These are phyloP conservation scores for Monilinia polystroma DNA, from an alignment of 2,329 filamentous ascomycete genomes.

Conservation along the genomic window DNA sequence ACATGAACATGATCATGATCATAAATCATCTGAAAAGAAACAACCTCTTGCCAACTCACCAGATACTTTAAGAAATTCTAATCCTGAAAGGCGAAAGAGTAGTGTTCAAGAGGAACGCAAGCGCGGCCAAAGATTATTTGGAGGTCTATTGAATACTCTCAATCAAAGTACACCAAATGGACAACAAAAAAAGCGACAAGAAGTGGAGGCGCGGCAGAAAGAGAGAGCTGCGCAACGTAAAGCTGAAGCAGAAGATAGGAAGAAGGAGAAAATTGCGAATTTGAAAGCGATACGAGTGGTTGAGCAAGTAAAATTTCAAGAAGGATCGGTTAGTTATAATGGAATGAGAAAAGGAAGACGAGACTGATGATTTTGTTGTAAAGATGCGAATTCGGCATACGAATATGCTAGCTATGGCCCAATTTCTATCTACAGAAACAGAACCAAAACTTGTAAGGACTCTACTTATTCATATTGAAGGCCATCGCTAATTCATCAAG, in stretches of 20 bases:
- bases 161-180: conserved; percentile 66
- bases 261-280: conserved; percentile 63
- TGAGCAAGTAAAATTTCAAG: conserved; percentile 74
- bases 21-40: conserved; percentile 18
- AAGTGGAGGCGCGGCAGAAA: conserved; percentile 80
- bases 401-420: conserved; percentile 69
- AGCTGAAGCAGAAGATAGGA: conserved; percentile 66
- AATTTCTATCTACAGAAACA: conserved; percentile 69
- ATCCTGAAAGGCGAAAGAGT: conserved; percentile 43
- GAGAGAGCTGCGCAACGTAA: conserved; percentile 72
- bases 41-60: conserved; percentile 5
- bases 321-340: conserved; percentile 64
- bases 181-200: conserved; percentile 68
- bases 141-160: conserved; percentile 60
- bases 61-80: conserved; percentile 23
- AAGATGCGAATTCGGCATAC: conserved; percentile 67
- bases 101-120: conserved; percentile 73
- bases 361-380: conserved; percentile 15
- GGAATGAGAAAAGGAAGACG: neutral
- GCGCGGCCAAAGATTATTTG: conserved; percentile 82
- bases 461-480: neutral
- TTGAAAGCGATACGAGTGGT: conserved; percentile 59
- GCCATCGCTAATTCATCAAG: conserved; percentile 48
- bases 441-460: conserved; percentile 69
- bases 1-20: conserved; percentile 20